Evolutionary conservation across 2,329 filamentous ascomycete genomes (phyloP).

Genomic region (Aspergillus brunneoviolaceus): DNA sequence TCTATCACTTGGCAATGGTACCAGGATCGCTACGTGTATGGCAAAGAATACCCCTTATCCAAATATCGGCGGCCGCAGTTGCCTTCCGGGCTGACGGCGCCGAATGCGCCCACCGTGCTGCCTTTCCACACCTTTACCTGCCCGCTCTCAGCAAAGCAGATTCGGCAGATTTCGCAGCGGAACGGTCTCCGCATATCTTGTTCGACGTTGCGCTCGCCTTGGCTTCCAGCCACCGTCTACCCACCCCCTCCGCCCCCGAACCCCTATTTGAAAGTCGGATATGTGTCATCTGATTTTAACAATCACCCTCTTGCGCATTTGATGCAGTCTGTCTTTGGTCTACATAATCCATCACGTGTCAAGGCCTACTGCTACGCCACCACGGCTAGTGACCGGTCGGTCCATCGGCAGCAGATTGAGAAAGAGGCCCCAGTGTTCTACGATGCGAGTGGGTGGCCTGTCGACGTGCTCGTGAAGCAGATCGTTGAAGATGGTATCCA

Average conservation of each 20-base stretch:
- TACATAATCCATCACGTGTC: conserved; percentile 72
- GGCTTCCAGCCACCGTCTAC: conserved; percentile 79
- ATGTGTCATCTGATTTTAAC: conserved; percentile 98
- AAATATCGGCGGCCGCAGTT: conserved; percentile 72
- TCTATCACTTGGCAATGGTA: conserved; percentile 84
- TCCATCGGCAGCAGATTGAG: conserved; percentile 90
- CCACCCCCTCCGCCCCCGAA: conserved; percentile 79
- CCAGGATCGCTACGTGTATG: conserved; percentile 70
- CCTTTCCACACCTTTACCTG: conserved; percentile 98
- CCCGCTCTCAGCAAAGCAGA: conserved; percentile 84
- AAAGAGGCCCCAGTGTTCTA: conserved; percentile 86
- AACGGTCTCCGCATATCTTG: conserved; percentile 92
- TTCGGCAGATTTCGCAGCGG: conserved; percentile 89
- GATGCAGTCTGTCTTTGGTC: conserved; percentile 97
- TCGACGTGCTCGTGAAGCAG: conserved; percentile 79
- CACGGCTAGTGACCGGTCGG: conserved; percentile 82
- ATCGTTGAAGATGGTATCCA: conserved; percentile 88
- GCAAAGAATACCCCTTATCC: conserved; percentile 55
- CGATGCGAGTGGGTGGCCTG: conserved; percentile 82
- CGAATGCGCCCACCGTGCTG: conserved; percentile 86
- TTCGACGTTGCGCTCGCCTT: conserved; percentile 80
- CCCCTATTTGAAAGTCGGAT: conserved; percentile 86
- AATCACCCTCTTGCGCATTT: conserved; percentile 95
- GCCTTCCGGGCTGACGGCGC: conserved; percentile 71
- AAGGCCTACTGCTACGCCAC: conserved; percentile 95